Base-by-base conservation (phyloP, 768 basidiomycete genomes). In the Mrakia gelida region DNA sequence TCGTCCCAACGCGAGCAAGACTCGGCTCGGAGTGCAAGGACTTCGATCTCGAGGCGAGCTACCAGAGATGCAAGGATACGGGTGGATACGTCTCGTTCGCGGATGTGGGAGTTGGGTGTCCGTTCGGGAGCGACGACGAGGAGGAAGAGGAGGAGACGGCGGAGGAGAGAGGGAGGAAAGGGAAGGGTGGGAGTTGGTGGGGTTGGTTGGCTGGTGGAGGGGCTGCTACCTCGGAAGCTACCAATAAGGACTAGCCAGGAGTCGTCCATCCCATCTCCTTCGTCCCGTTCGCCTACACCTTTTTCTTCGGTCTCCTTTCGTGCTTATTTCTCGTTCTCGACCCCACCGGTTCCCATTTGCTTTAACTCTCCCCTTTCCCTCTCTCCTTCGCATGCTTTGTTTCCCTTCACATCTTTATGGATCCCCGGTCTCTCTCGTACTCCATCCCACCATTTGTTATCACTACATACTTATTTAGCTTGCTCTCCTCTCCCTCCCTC, bases 101-200 rank as follows among this genome's bases (percentile, higher is more conserved):
- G 28, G 71, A 73, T 4, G 71, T 73, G 43, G 71, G 71, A 23
- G 56, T 73, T 13, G 71, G 71, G 34, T 30, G 34, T 38, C 45
- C 56, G 3, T 73, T 73, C 15, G 71, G 45, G 34, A 38, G 28
- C 18, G 71, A 73, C 45, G 71, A 73, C 26, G 71, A 73, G 32
- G 71, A 73, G n/a, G 71, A 73, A 9, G 71, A 73, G 26, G 26
- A 21, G 34, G 45, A 34, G 30, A 16, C 16, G 16, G 34, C 34
- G 45, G 49, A 45, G 13, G 38, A 21, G 30, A 56, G 45, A 45
- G 45, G 49, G 15, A 21, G 49, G 49, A 52, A 21, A 21, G 18
- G 28, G 52, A 49, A 38, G 56, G 52, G 71, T 30, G 71, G 71
- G 4, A 73, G 71, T 52, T 71, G 71, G 71, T 73, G 71, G 71